A percentile compares a stretch with the other conserved stretches of the same genome.
Conservation (phyloP, 2,329 filamentous ascomycete species). For the Coniochaeta sp. region DNA sequence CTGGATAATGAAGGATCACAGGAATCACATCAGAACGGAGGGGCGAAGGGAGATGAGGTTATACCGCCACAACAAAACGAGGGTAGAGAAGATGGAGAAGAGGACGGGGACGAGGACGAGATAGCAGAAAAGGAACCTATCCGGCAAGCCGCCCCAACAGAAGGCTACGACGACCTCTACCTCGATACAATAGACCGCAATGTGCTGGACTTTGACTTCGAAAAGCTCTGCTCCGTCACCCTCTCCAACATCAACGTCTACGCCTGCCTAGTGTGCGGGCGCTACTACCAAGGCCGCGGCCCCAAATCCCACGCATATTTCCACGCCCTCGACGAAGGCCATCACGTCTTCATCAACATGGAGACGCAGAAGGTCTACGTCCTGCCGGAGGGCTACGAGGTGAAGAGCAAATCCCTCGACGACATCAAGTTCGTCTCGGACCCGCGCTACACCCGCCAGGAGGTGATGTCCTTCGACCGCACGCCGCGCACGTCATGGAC, state of each 20-base stretch:
- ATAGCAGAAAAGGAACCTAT: slow-evolving; percentile 36
- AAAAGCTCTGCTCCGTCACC: slow-evolving; percentile 94
- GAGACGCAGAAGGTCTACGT: slow-evolving; percentile 86
- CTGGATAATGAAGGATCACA: slow-evolving; percentile 12
- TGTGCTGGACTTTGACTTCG: slow-evolving; percentile 95
- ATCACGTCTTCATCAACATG: slow-evolving; percentile 99
- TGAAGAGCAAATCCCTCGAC: slow-evolving; percentile 86
- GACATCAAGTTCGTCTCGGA: slow-evolving; percentile 98
- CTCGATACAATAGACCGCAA: slow-evolving; percentile 93
- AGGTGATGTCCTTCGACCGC: slow-evolving; percentile 75
- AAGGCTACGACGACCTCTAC: slow-evolving; percentile 92
- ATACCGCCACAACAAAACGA: slow-evolving; percentile 15
- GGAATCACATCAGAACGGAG: slow-evolving; percentile 12
- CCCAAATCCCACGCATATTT: slow-evolving; percentile 96
- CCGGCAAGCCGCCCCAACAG: slow-evolving; percentile 71
- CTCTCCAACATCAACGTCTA: slow-evolving; percentile 99
- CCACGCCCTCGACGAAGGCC: slow-evolving; percentile 87
- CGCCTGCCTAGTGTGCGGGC: slow-evolving; percentile 94
- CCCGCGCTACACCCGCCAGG: slow-evolving; percentile 71
- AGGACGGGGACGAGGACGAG: slow-evolving; percentile 30
- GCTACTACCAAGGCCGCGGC: slow-evolving; percentile 91
- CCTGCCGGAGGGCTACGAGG: slow-evolving; percentile 93
- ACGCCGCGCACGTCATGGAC: slow-evolving; percentile 61
- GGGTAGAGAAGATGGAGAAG: slow-evolving; percentile 22
- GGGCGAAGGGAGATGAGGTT: slow-evolving; percentile 13